Conservation (phyloP, 768 basidiomycete species). For the Ephemerocybe angulata region DNA sequence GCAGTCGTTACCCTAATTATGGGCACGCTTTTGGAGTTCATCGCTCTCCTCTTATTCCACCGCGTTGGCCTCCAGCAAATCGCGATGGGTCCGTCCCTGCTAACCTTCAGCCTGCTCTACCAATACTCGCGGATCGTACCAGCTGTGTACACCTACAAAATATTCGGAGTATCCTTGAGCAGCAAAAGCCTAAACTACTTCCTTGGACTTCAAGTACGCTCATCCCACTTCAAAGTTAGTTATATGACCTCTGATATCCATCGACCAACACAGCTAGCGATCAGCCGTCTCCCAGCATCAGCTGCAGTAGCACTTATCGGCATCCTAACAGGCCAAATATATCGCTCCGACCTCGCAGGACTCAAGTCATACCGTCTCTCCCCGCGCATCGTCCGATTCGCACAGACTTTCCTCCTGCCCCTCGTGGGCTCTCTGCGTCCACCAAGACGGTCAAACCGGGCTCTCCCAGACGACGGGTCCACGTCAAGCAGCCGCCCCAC, state of each 20-base stretch:
- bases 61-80: conserved; percentile 68
- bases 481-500: conserved; percentile 6
- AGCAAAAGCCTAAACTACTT: conserved; percentile 77
- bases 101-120: conserved; percentile 79
- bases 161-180: conserved; percentile 69
- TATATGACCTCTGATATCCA: not conserved
- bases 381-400: conserved; percentile 49
- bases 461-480: conserved; percentile 57
- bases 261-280: conserved; percentile 49
- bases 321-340: conserved; percentile 67
- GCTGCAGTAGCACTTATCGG: conserved; percentile 60
- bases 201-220: conserved; percentile 64
- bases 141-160: conserved; percentile 65
- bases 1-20: conserved; percentile 62
- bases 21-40: conserved; percentile 65
- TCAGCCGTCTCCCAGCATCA: conserved; percentile 67
- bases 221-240: not conserved
- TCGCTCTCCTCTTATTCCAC: conserved; percentile 61
- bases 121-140: conserved; percentile 81
- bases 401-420: conserved; percentile 57
- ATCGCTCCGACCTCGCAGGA: conserved; percentile 77
- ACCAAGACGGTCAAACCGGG: conserved; percentile 67
- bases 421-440: conserved; percentile 62
- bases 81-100: conserved; percentile 69
- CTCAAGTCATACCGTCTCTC: conserved; percentile 81